Evolutionary conservation across 2,329 filamentous ascomycete species (phyloP).

Genomic region (Penicillium concentricum): DNA sequence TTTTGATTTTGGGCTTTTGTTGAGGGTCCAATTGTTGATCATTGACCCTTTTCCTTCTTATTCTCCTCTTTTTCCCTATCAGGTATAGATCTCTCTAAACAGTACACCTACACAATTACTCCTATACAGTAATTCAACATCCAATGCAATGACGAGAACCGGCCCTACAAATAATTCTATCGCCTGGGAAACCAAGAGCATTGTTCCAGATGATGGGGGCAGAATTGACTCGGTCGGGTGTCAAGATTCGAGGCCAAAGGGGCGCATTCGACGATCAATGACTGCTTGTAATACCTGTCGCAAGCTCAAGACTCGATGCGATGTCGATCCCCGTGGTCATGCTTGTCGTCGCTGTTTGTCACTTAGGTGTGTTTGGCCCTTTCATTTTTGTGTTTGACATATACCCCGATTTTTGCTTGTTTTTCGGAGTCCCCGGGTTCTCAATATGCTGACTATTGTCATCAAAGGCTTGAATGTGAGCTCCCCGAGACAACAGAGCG

Average conservation of each 20-base stretch:
- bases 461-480: slow-evolving; percentile 34
- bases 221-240: slow-evolving; percentile 23
- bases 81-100: slow-evolving; percentile 5
- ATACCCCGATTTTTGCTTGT: neutral
- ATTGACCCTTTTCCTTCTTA: neutral
- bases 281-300: slow-evolving; percentile 40
- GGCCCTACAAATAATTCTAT: slow-evolving; percentile 22
- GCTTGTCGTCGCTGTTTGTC: slow-evolving; percentile 38
- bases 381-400: neutral
- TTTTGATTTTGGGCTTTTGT: slow-evolving; percentile 16
- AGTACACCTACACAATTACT: neutral
- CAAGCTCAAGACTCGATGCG: slow-evolving; percentile 40
- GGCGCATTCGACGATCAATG: slow-evolving; percentile 38
- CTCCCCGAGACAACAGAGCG: slow-evolving; percentile 36
- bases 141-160: slow-evolving; percentile 30
- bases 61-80: slow-evolving; percentile 4
- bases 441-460: slow-evolving; percentile 10
- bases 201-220: slow-evolving; percentile 25
- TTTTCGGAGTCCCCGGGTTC: neutral
- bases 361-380: slow-evolving; percentile 29
- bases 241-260: slow-evolving; percentile 30
- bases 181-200: slow-evolving; percentile 30
- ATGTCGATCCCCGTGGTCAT: slow-evolving; percentile 36
- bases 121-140: neutral
- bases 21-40: slow-evolving; percentile 22